Evolutionary conservation across 2,329 filamentous ascomycete genomes (phyloP), one percentile per base, ranked within the genome.

Genomic region (Fusarium begoniae): DNA sequence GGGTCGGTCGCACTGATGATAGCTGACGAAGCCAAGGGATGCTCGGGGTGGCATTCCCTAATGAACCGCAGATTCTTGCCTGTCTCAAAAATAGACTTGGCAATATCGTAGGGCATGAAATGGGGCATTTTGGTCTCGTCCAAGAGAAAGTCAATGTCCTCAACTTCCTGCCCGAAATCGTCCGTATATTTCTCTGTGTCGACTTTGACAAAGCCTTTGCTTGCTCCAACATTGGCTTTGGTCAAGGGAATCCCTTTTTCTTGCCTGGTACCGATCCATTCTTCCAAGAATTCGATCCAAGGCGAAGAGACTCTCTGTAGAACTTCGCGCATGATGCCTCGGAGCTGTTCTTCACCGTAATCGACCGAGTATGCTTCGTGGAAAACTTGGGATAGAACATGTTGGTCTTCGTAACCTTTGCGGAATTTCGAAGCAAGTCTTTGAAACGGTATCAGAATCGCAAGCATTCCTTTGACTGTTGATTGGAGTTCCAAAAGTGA

Each of bases 41-140:
- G 93, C 5, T 90, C 85, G 10, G 93, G 88, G 79, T 96, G 93
- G 74, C 92, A 90, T 28, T 85, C 84, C 75, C 90, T 89, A 54
- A 97, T 85, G 61, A 96, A 90, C 13, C 93, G 89, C 54, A 97
- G 82, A 79, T 93, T 96, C 76, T 89, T 90, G 8, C 94, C 94
- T 8, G 91, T 93, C 79, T 97, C 94, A 73, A 96, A 95, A n/a
- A 96, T 90, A 10, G 87, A 84, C 57, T 89, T 87, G 7, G 90
- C 91, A 73, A 95, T 88, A 65, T 96, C 93, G 10, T 85, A 80
- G 0, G 91, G 88, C 50, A 97, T 86, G 74, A 96, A 96, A 5
- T 87, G 85, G 1, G 94, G 94, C 83, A 96, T 90, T 70, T 89
- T 89, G 35, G 88, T 84, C 28, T 86, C 85, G 68, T 92, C 90